Percentiles rank a stretch among this genome's conserved stretches.
phyloP scores from a whole-genome alignment of 1,284 basidiomycete species.

The Dichomitus squalens region DNA sequence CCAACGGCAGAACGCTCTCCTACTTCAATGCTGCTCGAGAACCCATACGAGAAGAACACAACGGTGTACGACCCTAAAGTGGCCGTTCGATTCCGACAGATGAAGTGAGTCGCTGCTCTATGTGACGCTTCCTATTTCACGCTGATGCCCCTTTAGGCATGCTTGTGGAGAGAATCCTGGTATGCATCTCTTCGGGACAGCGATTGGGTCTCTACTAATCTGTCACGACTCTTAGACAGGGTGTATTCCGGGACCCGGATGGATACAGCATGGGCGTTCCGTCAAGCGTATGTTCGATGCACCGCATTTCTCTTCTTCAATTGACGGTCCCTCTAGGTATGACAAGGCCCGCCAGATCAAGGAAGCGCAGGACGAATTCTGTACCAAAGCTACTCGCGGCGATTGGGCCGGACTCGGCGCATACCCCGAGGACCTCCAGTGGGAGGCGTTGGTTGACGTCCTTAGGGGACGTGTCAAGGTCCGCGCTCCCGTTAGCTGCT shows the following conservation, averaged over 20 bases:
- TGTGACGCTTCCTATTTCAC: not conserved
- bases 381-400: constrained; percentile 54
- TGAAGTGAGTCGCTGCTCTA: constrained; percentile 35
- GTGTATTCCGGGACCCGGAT: constrained; percentile 51
- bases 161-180: constrained; percentile 39
- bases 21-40: constrained; percentile 48
- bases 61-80: constrained; percentile 27
- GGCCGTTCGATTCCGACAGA: constrained; percentile 49
- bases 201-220: not conserved
- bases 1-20: constrained; percentile 44
- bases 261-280: constrained; percentile 65
- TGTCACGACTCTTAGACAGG: constrained; percentile 9
- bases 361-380: constrained; percentile 76
- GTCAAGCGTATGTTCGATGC: constrained; percentile 34
- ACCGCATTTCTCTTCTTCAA: not conserved
- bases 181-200: constrained; percentile 3
- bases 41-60: constrained; percentile 42
- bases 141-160: constrained; percentile 15
- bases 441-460: constrained; percentile 88
- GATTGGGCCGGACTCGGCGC: constrained; percentile 59
- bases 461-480: constrained; percentile 82
- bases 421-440: constrained; percentile 81
- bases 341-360: constrained; percentile 76
- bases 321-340: constrained; percentile 40
- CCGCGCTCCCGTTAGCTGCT: not conserved